Base-by-base conservation (phyloP, 805 yeast species). In the Sungouiozyma ichnusensis region DNA sequence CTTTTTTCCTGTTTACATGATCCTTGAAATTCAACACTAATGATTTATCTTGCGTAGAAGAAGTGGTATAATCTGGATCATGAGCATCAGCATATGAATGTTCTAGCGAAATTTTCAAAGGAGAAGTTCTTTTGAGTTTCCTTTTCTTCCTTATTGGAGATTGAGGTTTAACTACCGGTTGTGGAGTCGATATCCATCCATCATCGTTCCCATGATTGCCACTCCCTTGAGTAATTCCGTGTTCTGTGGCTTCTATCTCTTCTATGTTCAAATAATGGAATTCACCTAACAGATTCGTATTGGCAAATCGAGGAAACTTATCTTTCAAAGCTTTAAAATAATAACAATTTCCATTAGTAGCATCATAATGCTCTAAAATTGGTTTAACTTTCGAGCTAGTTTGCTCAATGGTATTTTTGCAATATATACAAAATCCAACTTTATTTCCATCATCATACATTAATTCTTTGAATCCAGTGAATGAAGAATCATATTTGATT, bases 341-440 rank as follows among this genome's bases (percentile, higher is more conserved):
- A 33, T 41, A 47, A 37, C 61, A 57, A 17, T 47, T 36, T 15
- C 51, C 52, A 35, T 44, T 42, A 24, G 51, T 42, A 17, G 47
- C 44, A 24, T 44, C 46, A 32, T 41, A 57, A 54, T 79, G 85
- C 50, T 73, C 79, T 33, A 51, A 56, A 1, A 67, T 36, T 0
- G 83, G 81, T 15, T 37, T 41, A 14, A 29, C 4, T 3, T 19
- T 17, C 19, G 6, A 17, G 20, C 15, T 17, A 13, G 19, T 27
- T 9, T 76, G 77, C 20, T 73, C 77, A 38, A 72, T 65, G 1
- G 79, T 69, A 43, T 65, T 65, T 20, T 69, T 63, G 58, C 90
- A 82, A 51, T 68, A 64, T 41, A 69, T 71, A 58, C 90, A 82
- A 14, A 76, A 68, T 8, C 74, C 74, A 40, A 76, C 69, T 50